phyloP scores from a whole-genome alignment of 73 alveolate genomes.

The Symbiodinium pilosum region DNA sequence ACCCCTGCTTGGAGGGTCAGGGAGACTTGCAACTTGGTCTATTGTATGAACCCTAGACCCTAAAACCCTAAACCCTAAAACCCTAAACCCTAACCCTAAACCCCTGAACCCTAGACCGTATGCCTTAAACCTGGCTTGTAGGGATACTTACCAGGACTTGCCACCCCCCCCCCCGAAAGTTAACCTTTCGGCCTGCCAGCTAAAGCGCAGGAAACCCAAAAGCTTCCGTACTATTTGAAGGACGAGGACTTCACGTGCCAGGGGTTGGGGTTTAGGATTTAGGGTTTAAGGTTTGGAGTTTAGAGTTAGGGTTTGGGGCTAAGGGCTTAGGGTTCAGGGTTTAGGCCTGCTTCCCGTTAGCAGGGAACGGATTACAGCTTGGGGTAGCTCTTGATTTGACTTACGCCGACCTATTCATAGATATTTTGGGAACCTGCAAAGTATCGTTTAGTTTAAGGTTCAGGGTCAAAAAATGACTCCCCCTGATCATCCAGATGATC shows the following conservation, averaged over 20 bases:
- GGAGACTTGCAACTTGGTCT: too few species aligned
- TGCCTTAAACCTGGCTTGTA: background rate
- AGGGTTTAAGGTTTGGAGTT: background rate
- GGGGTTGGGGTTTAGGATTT: background rate
- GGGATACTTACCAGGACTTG: too few species aligned
- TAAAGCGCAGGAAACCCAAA: background rate
- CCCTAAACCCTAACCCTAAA: background rate
- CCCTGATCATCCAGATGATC: too few species aligned
- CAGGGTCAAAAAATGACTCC: too few species aligned
- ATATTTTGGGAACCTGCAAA: too few species aligned
- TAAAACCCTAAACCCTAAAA: background rate
- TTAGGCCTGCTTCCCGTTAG: too few species aligned
- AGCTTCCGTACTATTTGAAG: slow-evolving; percentile 49
- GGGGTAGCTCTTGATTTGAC: too few species aligned
- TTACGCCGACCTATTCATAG: too few species aligned
- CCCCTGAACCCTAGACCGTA: background rate
- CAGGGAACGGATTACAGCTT: too few species aligned
- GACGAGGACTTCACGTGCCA: background rate
- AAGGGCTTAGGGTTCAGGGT: background rate
- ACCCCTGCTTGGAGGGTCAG: too few species aligned
- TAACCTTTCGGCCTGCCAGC: background rate
- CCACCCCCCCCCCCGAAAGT: background rate
- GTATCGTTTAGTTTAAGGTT: too few species aligned
- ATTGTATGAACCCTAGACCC: too few species aligned
- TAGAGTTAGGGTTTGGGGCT: background rate